phyloP scores from a whole-genome alignment of 768 basidiomycete species.

The Clitopilus passeckerianus region DNA sequence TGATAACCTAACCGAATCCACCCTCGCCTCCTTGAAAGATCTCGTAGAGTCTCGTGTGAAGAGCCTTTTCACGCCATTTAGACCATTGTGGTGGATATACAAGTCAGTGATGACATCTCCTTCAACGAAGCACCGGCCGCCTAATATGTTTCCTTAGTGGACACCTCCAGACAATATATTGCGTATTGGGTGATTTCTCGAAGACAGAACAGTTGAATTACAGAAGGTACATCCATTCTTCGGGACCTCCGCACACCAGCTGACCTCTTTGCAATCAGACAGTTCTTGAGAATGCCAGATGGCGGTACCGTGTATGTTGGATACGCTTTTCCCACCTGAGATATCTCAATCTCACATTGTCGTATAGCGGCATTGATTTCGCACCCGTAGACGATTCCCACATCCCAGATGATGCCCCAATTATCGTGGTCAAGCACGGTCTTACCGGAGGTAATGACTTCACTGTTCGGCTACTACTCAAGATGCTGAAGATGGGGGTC shows the following conservation, averaged over 20 bases:
- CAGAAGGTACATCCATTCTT: slow-evolving; percentile 34
- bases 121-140: not conserved
- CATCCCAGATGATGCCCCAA: slow-evolving; percentile 36
- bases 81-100: slow-evolving; percentile 45
- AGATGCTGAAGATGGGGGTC: slow-evolving; percentile 3
- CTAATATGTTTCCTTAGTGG: slow-evolving; percentile 31
- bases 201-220: slow-evolving; percentile 51
- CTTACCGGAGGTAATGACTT: slow-evolving; percentile 39
- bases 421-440: slow-evolving; percentile 58
- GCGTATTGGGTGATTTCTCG: slow-evolving; percentile 57
- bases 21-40: slow-evolving; percentile 31
- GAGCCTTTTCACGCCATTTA: slow-evolving; percentile 36
- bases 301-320: slow-evolving; percentile 59
- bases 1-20: slow-evolving; percentile 23
- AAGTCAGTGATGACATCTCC: slow-evolving; percentile 26
- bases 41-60: slow-evolving; percentile 37
- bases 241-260: not conserved
- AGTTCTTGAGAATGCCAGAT: slow-evolving; percentile 45
- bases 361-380: slow-evolving; percentile 59
- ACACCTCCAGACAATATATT: slow-evolving; percentile 60
- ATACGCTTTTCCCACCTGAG: not conserved
- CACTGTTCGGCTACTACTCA: not conserved
- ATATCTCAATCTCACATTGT: slow-evolving; percentile 3
- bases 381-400: slow-evolving; percentile 39
- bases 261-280: slow-evolving; percentile 22